phyloP scores from a whole-genome alignment of 768 basidiomycete genomes.

The Dioszegia aurantiaca region DNA sequence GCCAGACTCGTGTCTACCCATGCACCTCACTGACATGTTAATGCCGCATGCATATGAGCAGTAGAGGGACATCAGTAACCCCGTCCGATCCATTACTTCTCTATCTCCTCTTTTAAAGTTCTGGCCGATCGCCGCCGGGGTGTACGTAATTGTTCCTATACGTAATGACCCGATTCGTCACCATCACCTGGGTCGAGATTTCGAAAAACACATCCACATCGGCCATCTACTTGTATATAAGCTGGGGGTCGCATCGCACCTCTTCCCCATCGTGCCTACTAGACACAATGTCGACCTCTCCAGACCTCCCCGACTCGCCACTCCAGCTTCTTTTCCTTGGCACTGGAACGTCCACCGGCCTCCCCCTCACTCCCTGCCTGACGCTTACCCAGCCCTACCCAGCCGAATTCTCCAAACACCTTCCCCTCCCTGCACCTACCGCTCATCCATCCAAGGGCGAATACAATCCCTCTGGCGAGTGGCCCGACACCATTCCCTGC shows the following conservation, averaged over 20 bases:
- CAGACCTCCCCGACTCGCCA: conserved; percentile 12
- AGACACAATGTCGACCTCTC: conserved; percentile 8
- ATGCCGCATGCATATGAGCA: too few relatives aligned
- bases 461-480: conserved; percentile 28
- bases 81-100: not conserved
- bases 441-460: conserved; percentile 57
- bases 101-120: not conserved
- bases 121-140: not conserved
- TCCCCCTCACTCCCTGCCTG: conserved; percentile 67
- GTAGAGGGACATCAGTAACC: too few relatives aligned
- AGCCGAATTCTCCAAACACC: conserved; percentile 18
- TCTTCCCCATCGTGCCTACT: not conserved
- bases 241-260: too few relatives aligned
- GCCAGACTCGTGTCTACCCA: too few relatives aligned
- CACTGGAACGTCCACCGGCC: conserved; percentile 72
- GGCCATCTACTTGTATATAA: too few relatives aligned
- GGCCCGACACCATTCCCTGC: conserved; percentile 43
- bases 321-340: conserved; percentile 75
- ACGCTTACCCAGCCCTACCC: conserved; percentile 56
- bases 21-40: too few relatives aligned
- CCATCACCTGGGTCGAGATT: not conserved
- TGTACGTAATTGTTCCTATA: too few relatives aligned
- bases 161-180: conserved; percentile 1
- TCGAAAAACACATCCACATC: not conserved
- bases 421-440: conserved; percentile 56